Percentiles rank a stretch among this genome's conserved stretches.
Conservation (phyloP, 2,329 filamentous ascomycete species). For the Tricladium varicosporioides region DNA sequence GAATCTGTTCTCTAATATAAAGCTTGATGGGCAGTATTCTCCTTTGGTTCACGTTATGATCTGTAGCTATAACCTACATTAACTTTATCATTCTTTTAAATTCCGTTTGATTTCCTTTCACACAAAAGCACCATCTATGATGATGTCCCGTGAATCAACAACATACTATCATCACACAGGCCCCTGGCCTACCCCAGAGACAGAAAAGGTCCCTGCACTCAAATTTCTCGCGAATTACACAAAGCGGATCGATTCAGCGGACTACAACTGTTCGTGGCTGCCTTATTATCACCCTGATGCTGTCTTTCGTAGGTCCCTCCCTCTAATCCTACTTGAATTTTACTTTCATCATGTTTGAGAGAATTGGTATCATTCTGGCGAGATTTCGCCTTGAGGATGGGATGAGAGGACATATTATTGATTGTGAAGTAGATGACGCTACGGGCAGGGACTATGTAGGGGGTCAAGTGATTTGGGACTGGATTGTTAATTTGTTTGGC, state of each 20-base stretch:
- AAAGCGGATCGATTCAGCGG: conserved; percentile 1
- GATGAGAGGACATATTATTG: too few relatives aligned
- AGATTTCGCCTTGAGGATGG: too few relatives aligned
- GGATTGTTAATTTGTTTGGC: not conserved
- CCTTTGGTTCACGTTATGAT: too few relatives aligned
- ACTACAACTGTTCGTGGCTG: not conserved
- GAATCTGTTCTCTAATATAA: too few relatives aligned
- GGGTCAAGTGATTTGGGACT: not conserved
- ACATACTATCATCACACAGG: not conserved
- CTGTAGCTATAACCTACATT: too few relatives aligned
- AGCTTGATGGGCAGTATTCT: too few relatives aligned
- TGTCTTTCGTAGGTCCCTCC: not conserved
- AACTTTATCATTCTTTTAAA: too few relatives aligned
- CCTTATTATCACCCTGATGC: conserved; percentile 2
- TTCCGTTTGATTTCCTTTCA: too few relatives aligned
- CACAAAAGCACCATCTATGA: too few relatives aligned
- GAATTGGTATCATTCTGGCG: too few relatives aligned
- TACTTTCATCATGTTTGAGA: too few relatives aligned
- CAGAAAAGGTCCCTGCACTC: not conserved
- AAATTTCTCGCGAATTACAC: conserved; percentile 1
- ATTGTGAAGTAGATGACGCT: not conserved
- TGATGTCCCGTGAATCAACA: too few relatives aligned
- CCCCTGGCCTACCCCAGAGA: not conserved
- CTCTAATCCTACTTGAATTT: not conserved
- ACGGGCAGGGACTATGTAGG: conserved; percentile 1